Evolutionary conservation across 257 asterid genomes (phyloP).

Genomic region (Eucommia ulmoides): DNA sequence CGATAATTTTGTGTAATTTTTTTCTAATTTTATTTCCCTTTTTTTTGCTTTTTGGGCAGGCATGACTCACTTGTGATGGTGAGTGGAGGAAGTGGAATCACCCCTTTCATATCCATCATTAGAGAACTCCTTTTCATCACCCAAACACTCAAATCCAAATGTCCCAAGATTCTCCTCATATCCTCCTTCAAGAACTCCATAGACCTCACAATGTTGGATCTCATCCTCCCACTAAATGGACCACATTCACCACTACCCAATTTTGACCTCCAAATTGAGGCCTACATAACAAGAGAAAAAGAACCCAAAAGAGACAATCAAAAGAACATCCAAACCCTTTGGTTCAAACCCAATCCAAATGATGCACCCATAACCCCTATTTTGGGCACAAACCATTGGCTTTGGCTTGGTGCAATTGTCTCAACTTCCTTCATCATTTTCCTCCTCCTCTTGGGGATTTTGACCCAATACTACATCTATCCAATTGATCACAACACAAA

Average conservation of each 20-base stretch:
- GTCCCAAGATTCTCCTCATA: slow-evolving; percentile 51
- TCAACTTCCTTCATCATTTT: slow-evolving; percentile 48
- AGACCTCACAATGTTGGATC: slow-evolving; percentile 58
- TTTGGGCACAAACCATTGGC: slow-evolving; percentile 50
- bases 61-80: slow-evolving; percentile 67
- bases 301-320: slow-evolving; percentile 13
- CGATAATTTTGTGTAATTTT: too few species aligned
- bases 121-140: slow-evolving; percentile 46
- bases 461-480: slow-evolving; percentile 40
- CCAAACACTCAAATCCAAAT: slow-evolving; percentile 24
- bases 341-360: slow-evolving; percentile 50
- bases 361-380: slow-evolving; percentile 47
- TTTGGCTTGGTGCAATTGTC: slow-evolving; percentile 58
- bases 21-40: too few species aligned
- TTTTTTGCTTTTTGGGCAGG: too few species aligned
- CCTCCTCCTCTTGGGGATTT: slow-evolving; percentile 36
- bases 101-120: slow-evolving; percentile 79
- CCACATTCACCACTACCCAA: slow-evolving; percentile 27
- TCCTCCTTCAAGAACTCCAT: slow-evolving; percentile 56
- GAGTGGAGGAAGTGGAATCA: slow-evolving; percentile 91
- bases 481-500: slow-evolving; percentile 54
- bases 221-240: slow-evolving; percentile 47
- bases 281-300: slow-evolving; percentile 59
- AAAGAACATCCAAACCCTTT: slow-evolving; percentile 18
- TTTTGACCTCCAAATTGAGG: slow-evolving; percentile 40